Evolutionary conservation across 2,329 filamentous ascomycete species (phyloP), one percentile per base, ranked within the genome.

Genomic region (Aspergillus udagawae): DNA sequence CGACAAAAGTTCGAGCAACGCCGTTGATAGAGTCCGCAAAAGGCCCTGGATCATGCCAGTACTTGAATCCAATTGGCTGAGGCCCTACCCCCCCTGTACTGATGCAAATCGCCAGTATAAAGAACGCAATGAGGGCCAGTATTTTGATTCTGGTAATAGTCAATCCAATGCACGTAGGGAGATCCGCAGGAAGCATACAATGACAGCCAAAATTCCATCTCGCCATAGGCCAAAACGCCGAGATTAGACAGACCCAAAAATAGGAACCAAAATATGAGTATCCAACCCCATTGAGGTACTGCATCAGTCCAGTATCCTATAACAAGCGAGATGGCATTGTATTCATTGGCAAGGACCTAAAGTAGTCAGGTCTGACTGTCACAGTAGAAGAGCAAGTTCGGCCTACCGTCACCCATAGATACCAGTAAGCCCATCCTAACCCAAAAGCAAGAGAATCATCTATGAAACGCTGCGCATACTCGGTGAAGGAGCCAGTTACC

Each of bases 381-480:
- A 21, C 17, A 28, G 25, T 42, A 21, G 12, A 41, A 14, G 7
- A 44, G 12, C 35, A 25, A 35, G 6, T 1, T 35, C 32, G 12
- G 38, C 67, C 51, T 53, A 72, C 70, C 25, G 70, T 79, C 2
- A 78, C 71, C 77, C 77, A 80, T 2, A 77, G 62, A 56, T 77
- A 79, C 71, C 75, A 89, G 71, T 89, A 89, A 58, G 87, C 88
- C 86, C 86, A 89, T 6, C 87, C 87, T 0, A 90, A 80, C 1
- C 86, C 86, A 41, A 87, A 84, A 10, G 83, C 84, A 64, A 90
- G 86, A 0, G 86, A 86, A 65, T 85, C 84, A 68, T 90, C 87
- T 29, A 90, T 84, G 62, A 91, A 87, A 7, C 88, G 82, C 60
- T 88, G 85, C 0, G 86, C 86, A 38, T 90, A 81, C 9, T 83